Percentiles rank a stretch among this genome's conserved stretches.
These are phyloP conservation scores for Podospora australis DNA, from an alignment of 495 filamentous ascomycete species.

Conservation along the genomic window DNA sequence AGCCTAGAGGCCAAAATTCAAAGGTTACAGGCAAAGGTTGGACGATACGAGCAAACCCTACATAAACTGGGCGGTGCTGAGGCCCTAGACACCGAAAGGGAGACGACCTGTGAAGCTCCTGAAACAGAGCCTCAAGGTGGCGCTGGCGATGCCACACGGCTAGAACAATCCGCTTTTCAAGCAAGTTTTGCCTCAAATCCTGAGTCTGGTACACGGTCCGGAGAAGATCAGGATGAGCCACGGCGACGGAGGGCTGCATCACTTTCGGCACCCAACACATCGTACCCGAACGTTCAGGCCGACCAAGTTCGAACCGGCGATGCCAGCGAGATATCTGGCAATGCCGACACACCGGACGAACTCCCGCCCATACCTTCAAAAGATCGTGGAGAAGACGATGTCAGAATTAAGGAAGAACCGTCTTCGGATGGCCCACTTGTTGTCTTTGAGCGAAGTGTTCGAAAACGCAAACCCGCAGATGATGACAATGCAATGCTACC, in stretches of 20 bases:
- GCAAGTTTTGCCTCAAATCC: conserved; percentile 14
- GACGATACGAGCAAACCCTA: background rate
- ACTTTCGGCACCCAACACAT: background rate
- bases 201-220: background rate
- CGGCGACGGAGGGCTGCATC: conserved; percentile 1
- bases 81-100: no score
- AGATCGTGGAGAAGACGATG: background rate
- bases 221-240: no score
- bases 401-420: conserved; percentile 35
- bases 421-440: conserved; percentile 39
- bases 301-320: no score
- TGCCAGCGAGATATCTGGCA: no score
- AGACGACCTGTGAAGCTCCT: background rate
- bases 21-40: conserved; percentile 20
- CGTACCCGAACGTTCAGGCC: no score
- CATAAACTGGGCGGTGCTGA: background rate
- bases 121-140: background rate
- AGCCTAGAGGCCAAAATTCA: conserved; percentile 16
- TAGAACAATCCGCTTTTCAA: background rate
- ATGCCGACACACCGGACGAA: conserved; percentile 8
- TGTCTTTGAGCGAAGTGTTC: conserved; percentile 37
- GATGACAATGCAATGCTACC: conserved; percentile 5
- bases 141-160: background rate
- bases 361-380: conserved; percentile 23
- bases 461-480: conserved; percentile 33